Evolutionary conservation across 345 rosid genomes (phyloP), one percentile per base, ranked within the genome.

Genomic region (Pugionium cornutum): DNA sequence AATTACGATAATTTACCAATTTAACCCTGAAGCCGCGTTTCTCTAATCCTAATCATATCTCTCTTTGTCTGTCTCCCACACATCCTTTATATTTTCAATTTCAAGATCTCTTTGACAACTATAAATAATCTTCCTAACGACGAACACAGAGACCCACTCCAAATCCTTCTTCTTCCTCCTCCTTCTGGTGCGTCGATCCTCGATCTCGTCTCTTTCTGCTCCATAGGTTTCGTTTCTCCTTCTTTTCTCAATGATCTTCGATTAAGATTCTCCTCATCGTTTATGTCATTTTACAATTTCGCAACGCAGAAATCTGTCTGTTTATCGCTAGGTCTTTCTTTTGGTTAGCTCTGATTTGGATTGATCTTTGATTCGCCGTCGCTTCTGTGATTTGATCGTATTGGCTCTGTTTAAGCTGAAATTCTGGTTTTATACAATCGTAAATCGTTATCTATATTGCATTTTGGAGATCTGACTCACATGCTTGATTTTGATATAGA

Each of bases 111-210:
- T 37, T 53, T 62, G 50, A 53, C 62, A 30, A 28, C 62, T 10
- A 11, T 58, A 35, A 31, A 9, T 7, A 51, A 39, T 31, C 50
- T 4, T 30, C 56, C n/a, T 18, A 18, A 18, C 68, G 33, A 33
- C 45, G 4, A 5, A 18, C 18, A 33, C 31, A 48, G 4, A 66
- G 63, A 55, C 37, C 50, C 10, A 6, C 58, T n/a, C 10, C 61
- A 57, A 47, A 4, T 57, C 52, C 51, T 66, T 45, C 53, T 35
- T 18, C 69, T 41, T 64, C 58, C 8, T 47, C 68, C 7, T 62
- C 75, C 64, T 71, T 45, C 58, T 64, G 70, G 75, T 71, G 1
- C 28, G 67, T 60, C 28, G 7, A 60, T 26, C 60, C 67, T 43
- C 46, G 47, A 68, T 58, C 65, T 58, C 57, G 1, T 59, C n/a